Evolutionary conservation across 495 filamentous ascomycete genomes (phyloP), one percentile per base, ranked within the genome.

Genomic region (Penicillium desertorum): DNA sequence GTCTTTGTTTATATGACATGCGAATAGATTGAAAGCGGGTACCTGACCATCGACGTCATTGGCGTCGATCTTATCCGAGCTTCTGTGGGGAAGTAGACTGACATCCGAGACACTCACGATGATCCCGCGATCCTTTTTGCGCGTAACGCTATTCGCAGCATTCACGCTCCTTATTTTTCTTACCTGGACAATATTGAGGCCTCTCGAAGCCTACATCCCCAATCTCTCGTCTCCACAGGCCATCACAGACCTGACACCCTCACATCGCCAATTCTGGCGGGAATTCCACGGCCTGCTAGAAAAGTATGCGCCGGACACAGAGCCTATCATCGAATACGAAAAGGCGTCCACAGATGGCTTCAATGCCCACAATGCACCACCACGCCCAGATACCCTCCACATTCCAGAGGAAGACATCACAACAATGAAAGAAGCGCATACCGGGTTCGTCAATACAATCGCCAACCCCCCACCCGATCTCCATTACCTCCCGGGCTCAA

Each of bases 401-500:
- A 22, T 68, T 5, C 36, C 50, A 5, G 19, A 30, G 11, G 60
- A 68, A 32, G 65, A 68, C 37, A n/a, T 68, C 30, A 20, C 20
- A 11, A 45, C 23, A 2, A 70, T 73, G 61, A 66, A 63, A 45
- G 34, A 63, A 6, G 67, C 71, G 7, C 74, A 80, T 58, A 54
- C 64, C 12, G 34, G 51, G 1, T 79, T 78, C 54, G 63, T 77
- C 19, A 29, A 59, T 2, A 57, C 60, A 5, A 66, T 78, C 23
- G 43, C 63, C 5, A 20, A 19, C 5, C 61, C 70, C 4, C 59
- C 72, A 0, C 72, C 67, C 0, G 54, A 59, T 5, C 57, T 79
- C 6, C 64, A 68, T 10, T 79, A 73, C 52, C 45, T 62, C 16
- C 60, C 58, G 1, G 58, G 61, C 8, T 75, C 79, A 5, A 67